These are phyloP conservation scores for Globisporangium nagaii DNA, from an alignment of 352 stramenopile species.

Conservation along the genomic window DNA sequence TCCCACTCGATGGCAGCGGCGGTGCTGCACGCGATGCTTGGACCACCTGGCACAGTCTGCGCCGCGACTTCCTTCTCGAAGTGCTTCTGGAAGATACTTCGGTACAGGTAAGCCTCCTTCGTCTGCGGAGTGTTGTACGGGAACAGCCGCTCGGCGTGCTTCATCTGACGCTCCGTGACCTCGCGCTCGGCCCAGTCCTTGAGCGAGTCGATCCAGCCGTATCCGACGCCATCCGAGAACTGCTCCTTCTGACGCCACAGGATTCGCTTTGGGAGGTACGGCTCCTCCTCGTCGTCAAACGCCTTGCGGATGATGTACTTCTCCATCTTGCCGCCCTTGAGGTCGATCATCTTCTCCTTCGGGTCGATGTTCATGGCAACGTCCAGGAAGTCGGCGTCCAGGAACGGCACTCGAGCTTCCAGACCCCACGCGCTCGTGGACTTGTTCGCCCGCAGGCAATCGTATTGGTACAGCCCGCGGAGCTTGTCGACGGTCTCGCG, in stretches of 20 bases:
- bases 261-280: slow-evolving; percentile 97
- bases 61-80: slow-evolving; percentile 96
- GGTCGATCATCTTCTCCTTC: slow-evolving; percentile 96
- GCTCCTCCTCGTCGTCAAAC: slow-evolving; percentile 96
- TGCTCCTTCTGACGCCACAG: slow-evolving; percentile 99
- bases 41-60: slow-evolving; percentile 95
- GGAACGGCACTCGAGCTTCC: slow-evolving; percentile 97
- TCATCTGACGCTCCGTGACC: slow-evolving; percentile 95
- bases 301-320: slow-evolving; percentile 99
- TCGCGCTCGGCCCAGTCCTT: slow-evolving; percentile 93
- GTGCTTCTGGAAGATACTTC: slow-evolving; percentile 98
- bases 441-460: slow-evolving; percentile 99
- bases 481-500: slow-evolving; percentile 95
- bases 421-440: slow-evolving; percentile 97
- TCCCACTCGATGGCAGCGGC: slow-evolving; percentile 98
- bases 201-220: slow-evolving; percentile 98
- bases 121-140: slow-evolving; percentile 98
- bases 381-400: slow-evolving; percentile 98
- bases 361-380: slow-evolving; percentile 98
- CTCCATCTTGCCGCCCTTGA: slow-evolving; percentile 92
- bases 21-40: slow-evolving; percentile 98
- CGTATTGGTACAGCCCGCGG: slow-evolving; percentile 95
- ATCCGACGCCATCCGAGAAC: slow-evolving; percentile 99
- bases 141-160: slow-evolving; percentile 93
- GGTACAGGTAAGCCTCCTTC: slow-evolving; percentile 96